These are phyloP conservation scores for Colletotrichum theobromicola DNA, from an alignment of 2,329 filamentous ascomycete genomes.

Conservation along the genomic window DNA sequence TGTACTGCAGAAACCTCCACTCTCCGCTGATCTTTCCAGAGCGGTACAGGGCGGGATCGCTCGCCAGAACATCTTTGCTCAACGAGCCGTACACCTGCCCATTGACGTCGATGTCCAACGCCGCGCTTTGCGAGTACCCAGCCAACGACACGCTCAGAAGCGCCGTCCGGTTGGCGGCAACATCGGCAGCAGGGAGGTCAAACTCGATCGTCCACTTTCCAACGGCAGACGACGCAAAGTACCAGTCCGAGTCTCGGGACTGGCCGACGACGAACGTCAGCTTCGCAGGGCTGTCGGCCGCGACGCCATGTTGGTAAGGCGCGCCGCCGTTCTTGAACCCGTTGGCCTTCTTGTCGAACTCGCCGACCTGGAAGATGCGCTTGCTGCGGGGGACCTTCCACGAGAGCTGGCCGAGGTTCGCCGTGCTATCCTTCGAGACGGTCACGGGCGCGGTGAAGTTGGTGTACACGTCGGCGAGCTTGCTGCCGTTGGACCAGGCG, in stretches of 20 bases:
- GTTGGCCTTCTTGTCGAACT: constrained; percentile 45
- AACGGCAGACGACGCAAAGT: constrained; percentile 42
- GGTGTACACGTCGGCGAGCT: constrained; percentile 44
- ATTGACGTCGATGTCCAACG: constrained; percentile 14
- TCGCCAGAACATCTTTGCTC: constrained; percentile 7
- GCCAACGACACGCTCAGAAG: constrained; percentile 42
- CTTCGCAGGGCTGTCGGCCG: constrained; percentile 44
- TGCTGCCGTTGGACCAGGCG: constrained; percentile 48
- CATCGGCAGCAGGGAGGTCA: not conserved
- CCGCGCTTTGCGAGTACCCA: constrained; percentile 35
- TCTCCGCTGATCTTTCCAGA: constrained; percentile 18
- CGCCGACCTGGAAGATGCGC: constrained; percentile 49
- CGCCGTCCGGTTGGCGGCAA: constrained; percentile 25
- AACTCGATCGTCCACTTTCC: constrained; percentile 34
- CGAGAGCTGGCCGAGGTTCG: constrained; percentile 1
- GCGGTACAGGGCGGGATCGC: constrained; percentile 17
- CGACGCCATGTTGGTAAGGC: constrained; percentile 43
- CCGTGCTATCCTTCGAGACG: constrained; percentile 30
- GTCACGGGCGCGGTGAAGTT: constrained; percentile 40
- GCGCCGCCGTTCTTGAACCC: constrained; percentile 46
- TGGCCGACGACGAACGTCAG: constrained; percentile 45
- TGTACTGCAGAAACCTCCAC: constrained; percentile 18
- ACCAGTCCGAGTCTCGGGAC: constrained; percentile 43
- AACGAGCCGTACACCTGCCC: constrained; percentile 5
- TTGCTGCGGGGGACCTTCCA: constrained; percentile 2